Evolutionary conservation across 805 yeast species (phyloP).

Genomic region (Debaryomyces castellii): DNA sequence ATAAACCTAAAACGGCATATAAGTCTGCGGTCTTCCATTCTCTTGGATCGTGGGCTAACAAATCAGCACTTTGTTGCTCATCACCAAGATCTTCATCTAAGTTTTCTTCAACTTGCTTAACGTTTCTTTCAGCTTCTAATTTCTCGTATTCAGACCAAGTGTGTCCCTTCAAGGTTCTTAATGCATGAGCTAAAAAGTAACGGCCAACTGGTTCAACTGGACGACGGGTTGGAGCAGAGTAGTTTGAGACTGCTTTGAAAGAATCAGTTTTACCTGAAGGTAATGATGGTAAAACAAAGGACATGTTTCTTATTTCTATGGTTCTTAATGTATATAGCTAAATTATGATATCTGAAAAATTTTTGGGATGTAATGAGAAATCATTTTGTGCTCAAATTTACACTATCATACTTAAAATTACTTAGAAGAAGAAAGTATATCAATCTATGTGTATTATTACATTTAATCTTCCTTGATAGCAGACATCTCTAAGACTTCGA

Average conservation of each 20-base stretch:
- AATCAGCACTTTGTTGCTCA: constrained; percentile 65
- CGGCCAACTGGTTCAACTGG: constrained; percentile 97
- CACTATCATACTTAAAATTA: neutral
- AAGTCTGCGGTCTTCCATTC: constrained; percentile 97
- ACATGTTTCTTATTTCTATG: constrained; percentile 19
- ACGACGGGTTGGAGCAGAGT: constrained; percentile 66
- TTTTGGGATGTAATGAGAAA: constrained; percentile 9
- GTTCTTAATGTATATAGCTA: neutral
- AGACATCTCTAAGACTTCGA: constrained; percentile 88
- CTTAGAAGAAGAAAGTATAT: neutral
- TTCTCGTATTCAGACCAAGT: constrained; percentile 98
- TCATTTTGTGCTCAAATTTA: constrained; percentile 6
- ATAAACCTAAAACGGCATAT: constrained; percentile 92
- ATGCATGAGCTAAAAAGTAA: constrained; percentile 92
- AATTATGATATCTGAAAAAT: constrained; percentile 7
- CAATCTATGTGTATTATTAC: neutral
- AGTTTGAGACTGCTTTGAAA: constrained; percentile 50
- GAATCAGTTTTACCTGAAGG: constrained; percentile 44
- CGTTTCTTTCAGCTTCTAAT: constrained; percentile 87
- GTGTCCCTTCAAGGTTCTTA: constrained; percentile 93
- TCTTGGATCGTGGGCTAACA: constrained; percentile 90
- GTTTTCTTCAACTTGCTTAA: constrained; percentile 63
- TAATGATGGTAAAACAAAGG: constrained; percentile 52
- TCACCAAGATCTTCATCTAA: constrained; percentile 68
- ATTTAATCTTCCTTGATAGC: constrained; percentile 58